These are phyloP conservation scores for Kwoniella dendrophila DNA, from an alignment of 768 basidiomycete genomes.

Conservation along the genomic window DNA sequence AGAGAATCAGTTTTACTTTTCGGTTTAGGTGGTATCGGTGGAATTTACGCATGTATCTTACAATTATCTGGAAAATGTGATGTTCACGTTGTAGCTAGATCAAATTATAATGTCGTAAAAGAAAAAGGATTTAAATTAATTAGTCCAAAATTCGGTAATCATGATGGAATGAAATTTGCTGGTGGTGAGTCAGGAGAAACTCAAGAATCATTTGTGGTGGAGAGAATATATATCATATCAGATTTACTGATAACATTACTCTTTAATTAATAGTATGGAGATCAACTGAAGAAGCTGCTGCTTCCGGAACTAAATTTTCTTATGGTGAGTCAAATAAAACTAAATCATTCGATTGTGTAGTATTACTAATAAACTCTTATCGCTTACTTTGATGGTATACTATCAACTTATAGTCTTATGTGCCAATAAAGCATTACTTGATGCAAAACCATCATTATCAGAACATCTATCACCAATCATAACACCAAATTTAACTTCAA, in stretches of 20 bases:
- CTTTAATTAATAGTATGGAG: conserved; percentile 36
- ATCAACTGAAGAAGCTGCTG: conserved; percentile 46
- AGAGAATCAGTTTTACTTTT: conserved; percentile 45
- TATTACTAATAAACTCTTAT: too few relatives aligned
- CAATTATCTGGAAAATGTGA: conserved; percentile 42
- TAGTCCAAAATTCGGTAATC: conserved; percentile 46
- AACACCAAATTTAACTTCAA: conserved; percentile 32
- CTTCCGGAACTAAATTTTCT: conserved; percentile 33
- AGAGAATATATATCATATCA: not conserved
- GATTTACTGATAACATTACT: too few relatives aligned
- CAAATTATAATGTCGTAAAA: conserved; percentile 46
- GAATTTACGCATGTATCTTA: conserved; percentile 53
- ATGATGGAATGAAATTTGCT: conserved; percentile 44
- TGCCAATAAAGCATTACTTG: conserved; percentile 53
- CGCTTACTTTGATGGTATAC: too few relatives aligned
- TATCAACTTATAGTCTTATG: conserved; percentile 48
- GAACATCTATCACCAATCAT: conserved; percentile 45
- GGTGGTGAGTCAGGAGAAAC: conserved; percentile 39
- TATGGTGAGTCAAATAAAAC: conserved; percentile 32
- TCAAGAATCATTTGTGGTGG: not conserved
- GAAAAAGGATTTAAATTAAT: conserved; percentile 43
- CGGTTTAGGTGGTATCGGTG: conserved; percentile 53
- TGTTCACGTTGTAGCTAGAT: conserved; percentile 50
- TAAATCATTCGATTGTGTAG: not conserved
- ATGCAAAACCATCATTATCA: conserved; percentile 48